Base-by-base conservation (phyloP, 2,329 filamentous ascomycete species). In the Emericellopsis cladophorae region DNA sequence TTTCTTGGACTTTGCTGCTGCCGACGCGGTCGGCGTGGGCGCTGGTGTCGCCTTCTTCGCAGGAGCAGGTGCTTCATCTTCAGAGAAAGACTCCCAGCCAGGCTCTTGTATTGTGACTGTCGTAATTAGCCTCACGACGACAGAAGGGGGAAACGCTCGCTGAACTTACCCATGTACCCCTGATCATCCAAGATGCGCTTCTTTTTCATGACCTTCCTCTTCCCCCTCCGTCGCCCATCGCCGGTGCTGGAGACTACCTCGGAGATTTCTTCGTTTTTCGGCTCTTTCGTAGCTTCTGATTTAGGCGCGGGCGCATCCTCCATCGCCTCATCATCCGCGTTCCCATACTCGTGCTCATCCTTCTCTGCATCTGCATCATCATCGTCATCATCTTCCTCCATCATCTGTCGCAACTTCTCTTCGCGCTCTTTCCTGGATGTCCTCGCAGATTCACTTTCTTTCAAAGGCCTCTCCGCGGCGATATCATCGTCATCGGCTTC, bases 41-140 rank as follows among this genome's bases (percentile, higher is more conserved):
- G 62, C 49, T 40, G 60, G 47, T 45, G 77, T 81, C 7, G 66
- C 53, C 53, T 76, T 78, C 54, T 76, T 76, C 44, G 55, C 49
- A 1, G 62, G 52, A 8, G 64, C 59, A 26, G 68, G 68, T 18
- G 79, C 74, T 48, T 95, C 88, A 47, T 94, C 88, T 56, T 95
- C 89, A 0, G 87, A 94, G 64, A 93, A 95, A 0, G 84, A 90
- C 58, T 95, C 89, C 89, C 89, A 95, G 1, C 72, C 81, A 0
- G 74, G 64, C 54, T 94, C 87, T 60, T 93, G 84, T 48, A 81
- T 82, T 2, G 88, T 95, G 26, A 95, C 89, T 92, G 50, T 18
- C 7, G 31, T 21, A 10, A n/a, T 37, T 16, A 11, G 37, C 8
- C 15, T 36, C 23, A 22, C 11, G 18, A 26, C 39, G 14, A 18